Evolutionary conservation across 257 asterid species (phyloP).

Genomic region (Paraleonurus japonicus): DNA sequence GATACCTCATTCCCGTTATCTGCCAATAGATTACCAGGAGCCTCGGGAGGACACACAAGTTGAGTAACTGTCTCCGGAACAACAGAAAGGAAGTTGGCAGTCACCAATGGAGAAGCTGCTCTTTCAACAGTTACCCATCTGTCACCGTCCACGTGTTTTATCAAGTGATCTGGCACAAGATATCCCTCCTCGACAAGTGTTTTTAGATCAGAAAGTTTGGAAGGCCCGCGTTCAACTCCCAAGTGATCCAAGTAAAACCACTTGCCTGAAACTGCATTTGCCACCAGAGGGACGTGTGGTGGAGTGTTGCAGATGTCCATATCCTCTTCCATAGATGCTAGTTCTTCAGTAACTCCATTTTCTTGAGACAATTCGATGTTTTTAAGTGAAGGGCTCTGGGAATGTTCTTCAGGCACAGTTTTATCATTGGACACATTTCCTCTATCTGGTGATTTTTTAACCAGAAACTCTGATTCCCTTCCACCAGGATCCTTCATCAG

Average conservation of each 20-base stretch:
- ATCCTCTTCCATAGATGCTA: conserved; percentile 95
- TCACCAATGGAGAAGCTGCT: conserved; percentile 84
- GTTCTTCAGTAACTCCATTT: conserved; percentile 63
- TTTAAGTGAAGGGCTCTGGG: conserved; percentile 39
- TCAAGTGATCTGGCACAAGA: conserved; percentile 88
- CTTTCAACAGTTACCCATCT: conserved; percentile 97
- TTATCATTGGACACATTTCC: conserved; percentile 45
- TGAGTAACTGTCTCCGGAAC: conserved; percentile 82
- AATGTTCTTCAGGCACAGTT: conserved; percentile 38
- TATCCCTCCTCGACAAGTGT: conserved; percentile 76
- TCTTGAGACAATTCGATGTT: conserved; percentile 50
- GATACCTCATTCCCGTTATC: conserved; percentile 52
- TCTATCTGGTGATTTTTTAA: conserved; percentile 53
- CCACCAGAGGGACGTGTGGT: conserved; percentile 70
- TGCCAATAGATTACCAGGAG: conserved; percentile 87
- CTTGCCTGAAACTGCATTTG: conserved; percentile 65
- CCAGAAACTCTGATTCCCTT: no score
- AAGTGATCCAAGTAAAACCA: conserved; percentile 84
- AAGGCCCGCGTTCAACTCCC: conserved; percentile 87
- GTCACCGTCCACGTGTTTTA: conserved; percentile 76
- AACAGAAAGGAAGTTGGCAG: conserved; percentile 58
- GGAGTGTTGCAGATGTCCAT: conserved; percentile 99
- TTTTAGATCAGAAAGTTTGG: conserved; percentile 73
- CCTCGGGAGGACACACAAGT: conserved; percentile 95
- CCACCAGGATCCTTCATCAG: conserved; percentile 49